Percentiles rank a stretch among this genome's conserved stretches.
phyloP scores from a whole-genome alignment of 1,139 yeast genomes.

The Meyerozyma sp. region DNA sequence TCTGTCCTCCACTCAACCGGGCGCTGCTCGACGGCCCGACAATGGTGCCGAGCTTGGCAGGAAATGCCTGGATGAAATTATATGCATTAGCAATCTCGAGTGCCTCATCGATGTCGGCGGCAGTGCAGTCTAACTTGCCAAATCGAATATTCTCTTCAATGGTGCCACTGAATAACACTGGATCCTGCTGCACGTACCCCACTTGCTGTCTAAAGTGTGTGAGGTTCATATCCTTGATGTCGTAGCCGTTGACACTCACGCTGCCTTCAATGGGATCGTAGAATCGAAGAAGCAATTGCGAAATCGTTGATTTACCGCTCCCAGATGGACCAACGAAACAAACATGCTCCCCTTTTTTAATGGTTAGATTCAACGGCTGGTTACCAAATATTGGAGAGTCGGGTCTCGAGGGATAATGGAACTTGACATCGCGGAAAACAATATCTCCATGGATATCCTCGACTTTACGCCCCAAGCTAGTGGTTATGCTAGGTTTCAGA shows the following conservation, averaged over 20 bases:
- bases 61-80: constrained; percentile 68
- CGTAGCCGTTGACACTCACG: constrained; percentile 64
- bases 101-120: constrained; percentile 65
- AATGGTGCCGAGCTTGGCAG: constrained; percentile 74
- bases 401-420: constrained; percentile 85
- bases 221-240: constrained; percentile 62
- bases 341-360: constrained; percentile 80
- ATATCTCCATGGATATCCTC: constrained; percentile 36
- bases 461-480: constrained; percentile 52
- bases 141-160: constrained; percentile 81
- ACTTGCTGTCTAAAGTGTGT: constrained; percentile 67
- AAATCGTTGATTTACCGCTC: constrained; percentile 88
- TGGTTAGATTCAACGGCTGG: constrained; percentile 46
- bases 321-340: constrained; percentile 97
- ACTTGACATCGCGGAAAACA: constrained; percentile 59
- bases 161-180: constrained; percentile 86
- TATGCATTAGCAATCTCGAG: constrained; percentile 75
- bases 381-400: constrained; percentile 62
- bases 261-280: constrained; percentile 72
- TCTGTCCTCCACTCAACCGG: constrained; percentile 83
- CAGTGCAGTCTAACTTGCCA: constrained; percentile 52
- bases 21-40: constrained; percentile 77
- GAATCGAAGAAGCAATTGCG: constrained; percentile 72
- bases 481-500: constrained; percentile 61
- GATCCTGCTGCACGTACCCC: constrained; percentile 94